Base-by-base conservation (phyloP, 305 asterid species). In the Petunia hybrid region DNA sequence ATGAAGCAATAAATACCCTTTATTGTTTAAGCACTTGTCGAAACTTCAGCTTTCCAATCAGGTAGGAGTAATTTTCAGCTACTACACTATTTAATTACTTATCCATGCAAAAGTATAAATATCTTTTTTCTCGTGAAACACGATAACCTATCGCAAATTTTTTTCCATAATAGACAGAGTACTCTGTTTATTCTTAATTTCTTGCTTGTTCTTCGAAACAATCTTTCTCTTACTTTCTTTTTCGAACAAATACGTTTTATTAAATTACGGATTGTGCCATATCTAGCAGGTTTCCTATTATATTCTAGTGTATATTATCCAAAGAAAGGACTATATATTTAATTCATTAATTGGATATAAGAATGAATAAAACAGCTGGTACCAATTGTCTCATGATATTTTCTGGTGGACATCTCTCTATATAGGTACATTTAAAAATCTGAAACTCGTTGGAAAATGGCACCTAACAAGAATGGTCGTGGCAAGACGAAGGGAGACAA, bases 401-500 rank as follows among this genome's bases (percentile, higher is more conserved):
- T 42, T 65, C 10, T 40, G 56, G 56, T 57, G 46, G 39, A 46
- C 42, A 40, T 79, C 16, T 79, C 0, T 67, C 6, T 67, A 38
- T 2, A 48, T 67, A 68, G 65, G 79, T 75, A 41, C 79, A 53
- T 35, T 56, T 42, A 9, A 77, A 77, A 55, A 36, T 73, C 9
- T 76, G 13, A 64, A 48, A 31, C 35, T 62, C 6, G 75, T 57
- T 76, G 55, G 77, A 67, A 76, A 87, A 94, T 94, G 99, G 99
- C 99, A 82, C 99, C 98, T 2, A 75, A 5, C 65, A 96, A 96
- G 95, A 90, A 87, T 80, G 94, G 91, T 5, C 96, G 99, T 53
- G 97, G 99, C 59, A 96, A 90, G 94, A 85, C 90, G 0, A 94
- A 92, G 86, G 97, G 97, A 46, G 99, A 94, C 87, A 94, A 89